These are phyloP conservation scores for Marasmius oreades DNA, from an alignment of 1,284 basidiomycete genomes.

Conservation along the genomic window DNA sequence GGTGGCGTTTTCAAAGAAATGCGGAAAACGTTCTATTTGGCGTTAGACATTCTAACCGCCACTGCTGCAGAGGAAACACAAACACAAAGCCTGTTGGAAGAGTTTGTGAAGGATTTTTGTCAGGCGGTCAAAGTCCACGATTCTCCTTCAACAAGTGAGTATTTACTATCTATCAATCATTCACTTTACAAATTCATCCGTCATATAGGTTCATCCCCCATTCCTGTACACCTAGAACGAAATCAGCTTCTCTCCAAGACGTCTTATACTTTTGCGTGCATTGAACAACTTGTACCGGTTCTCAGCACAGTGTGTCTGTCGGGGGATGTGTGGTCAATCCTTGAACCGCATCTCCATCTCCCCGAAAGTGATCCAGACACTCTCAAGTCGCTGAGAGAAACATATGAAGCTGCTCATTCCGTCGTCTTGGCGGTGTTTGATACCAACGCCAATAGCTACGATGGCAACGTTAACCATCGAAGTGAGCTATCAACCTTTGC, in stretches of 20 bases:
- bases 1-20: constrained; percentile 58
- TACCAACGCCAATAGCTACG: constrained; percentile 42
- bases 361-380: constrained; percentile 44
- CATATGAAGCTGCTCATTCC: constrained; percentile 74
- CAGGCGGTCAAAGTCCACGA: background rate
- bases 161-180: too few relatives aligned
- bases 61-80: constrained; percentile 34
- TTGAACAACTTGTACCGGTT: constrained; percentile 67
- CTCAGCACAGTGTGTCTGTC: constrained; percentile 46
- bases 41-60: constrained; percentile 60
- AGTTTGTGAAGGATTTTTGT: constrained; percentile 7
- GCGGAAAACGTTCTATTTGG: constrained; percentile 66
- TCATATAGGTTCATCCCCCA: background rate
- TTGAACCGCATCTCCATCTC: constrained; percentile 49
- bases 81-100: constrained; percentile 17
- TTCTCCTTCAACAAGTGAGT: background rate
- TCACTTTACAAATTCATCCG: background rate
- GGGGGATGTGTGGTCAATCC: constrained; percentile 51
- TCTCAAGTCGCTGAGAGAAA: constrained; percentile 54
- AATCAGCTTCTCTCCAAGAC: constrained; percentile 38
- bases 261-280: constrained; percentile 59
- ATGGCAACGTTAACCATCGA: background rate
- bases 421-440: constrained; percentile 68
- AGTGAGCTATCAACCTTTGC: constrained; percentile 30
- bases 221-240: background rate